Base-by-base conservation (phyloP, 2,329 filamentous ascomycete genomes). In the Fusarium camptoceras region DNA sequence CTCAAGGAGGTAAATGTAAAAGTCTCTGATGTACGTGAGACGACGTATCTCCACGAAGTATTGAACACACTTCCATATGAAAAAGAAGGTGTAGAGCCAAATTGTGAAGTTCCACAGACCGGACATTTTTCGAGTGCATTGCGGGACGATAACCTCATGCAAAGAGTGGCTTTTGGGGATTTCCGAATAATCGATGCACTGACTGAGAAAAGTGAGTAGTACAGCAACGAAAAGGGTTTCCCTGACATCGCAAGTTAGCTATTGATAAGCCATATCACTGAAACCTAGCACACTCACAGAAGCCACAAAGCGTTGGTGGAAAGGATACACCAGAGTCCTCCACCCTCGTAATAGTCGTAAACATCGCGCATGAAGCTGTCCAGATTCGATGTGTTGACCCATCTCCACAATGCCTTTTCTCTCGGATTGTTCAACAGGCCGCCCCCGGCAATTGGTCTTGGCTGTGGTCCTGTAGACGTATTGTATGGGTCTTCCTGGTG, bases 321-420 rank as follows among this genome's bases (percentile, higher is more conserved):
- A 14, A 96, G 76, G 56, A 97, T 97, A 60, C 93, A 97, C 87
- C 90, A 94, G 39, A 97, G 89, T 1, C 94, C 94, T 68, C 93
- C 91, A 3, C 91, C 92, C 54, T 91, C 84, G 76, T 92, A 97
- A 80, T 97, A 98, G 70, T 92, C 86, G 78, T 98, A 98, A 6
- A 97, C 93, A 67, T 89, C 92, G 58, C 89, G 87, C 76, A 97
- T 89, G 78, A 97, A 98, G 74, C 89, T 91, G 79, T 98, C 94
- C 55, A 98, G 84, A 76, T 97, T 96, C 39, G 92, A 89, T 60
- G 96, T 93, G 76, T 97, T 97, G 57, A 93, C 93, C 92, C 94
- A 98, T 80, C 93, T 88, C 91, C 94, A 98, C 83, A 97, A 88
- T 6, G 94, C 94, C 78, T 91, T 92, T 76, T 95, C 92, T 78